phyloP scores from a whole-genome alignment of 768 basidiomycete species.

The Lentinula sp. region DNA sequence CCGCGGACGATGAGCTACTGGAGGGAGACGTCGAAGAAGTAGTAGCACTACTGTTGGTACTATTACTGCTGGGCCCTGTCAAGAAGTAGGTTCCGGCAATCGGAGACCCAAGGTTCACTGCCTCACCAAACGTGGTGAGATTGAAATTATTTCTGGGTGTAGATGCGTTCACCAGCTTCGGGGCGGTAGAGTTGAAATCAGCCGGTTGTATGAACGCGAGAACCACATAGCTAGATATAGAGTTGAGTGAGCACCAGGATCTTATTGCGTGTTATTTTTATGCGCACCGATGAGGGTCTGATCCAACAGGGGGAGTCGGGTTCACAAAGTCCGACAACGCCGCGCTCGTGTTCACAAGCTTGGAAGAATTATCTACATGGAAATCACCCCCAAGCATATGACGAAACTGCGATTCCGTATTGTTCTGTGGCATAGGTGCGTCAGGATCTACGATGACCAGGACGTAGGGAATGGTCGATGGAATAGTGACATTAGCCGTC shows the following conservation, averaged over 20 bases:
- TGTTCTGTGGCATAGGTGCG: conserved; percentile 33
- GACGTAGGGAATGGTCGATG: conserved; percentile 25
- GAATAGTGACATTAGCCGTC: conserved; percentile 16
- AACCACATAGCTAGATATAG: conserved; percentile 15
- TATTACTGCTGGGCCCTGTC: conserved; percentile 24
- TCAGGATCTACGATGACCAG: conserved; percentile 38
- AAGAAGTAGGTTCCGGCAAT: conserved; percentile 40
- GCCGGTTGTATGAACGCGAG: conserved; percentile 17
- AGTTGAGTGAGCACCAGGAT: not conserved
- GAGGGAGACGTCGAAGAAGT: not conserved
- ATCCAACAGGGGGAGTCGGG: conserved; percentile 33
- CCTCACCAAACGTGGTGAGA: conserved; percentile 26
- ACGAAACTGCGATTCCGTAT: conserved; percentile 27
- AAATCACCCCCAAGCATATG: conserved; percentile 37
- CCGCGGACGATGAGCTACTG: conserved; percentile 3
- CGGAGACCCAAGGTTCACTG: conserved; percentile 25
- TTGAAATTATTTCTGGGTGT: conserved; percentile 33
- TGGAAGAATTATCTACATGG: conserved; percentile 20
- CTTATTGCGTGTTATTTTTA: not conserved
- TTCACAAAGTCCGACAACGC: conserved; percentile 32
- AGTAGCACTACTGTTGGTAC: conserved; percentile 8
- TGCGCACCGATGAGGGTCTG: conserved; percentile 37
- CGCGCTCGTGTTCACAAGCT: conserved; percentile 29
- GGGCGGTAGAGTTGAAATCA: conserved; percentile 12
- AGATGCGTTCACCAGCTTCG: conserved; percentile 23